Base-by-base conservation (phyloP, 306 rosid genomes). In the Medicago lupulina region DNA sequence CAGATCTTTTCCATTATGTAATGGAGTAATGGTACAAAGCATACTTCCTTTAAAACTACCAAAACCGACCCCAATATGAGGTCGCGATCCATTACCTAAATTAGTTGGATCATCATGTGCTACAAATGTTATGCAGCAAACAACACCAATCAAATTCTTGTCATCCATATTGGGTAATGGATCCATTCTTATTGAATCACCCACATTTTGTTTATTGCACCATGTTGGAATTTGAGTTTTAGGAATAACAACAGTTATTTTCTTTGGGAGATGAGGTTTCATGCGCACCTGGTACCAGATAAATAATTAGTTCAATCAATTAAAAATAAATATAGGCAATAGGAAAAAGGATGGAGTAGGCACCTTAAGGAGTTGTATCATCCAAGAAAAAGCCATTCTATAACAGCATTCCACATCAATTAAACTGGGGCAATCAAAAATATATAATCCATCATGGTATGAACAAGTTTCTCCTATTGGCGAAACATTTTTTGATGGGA, bases 321-420 rank as follows among this genome's bases (percentile, higher is more conserved):
- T 41, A 9, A 0, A 2, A 9, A 41, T 0, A 41, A 2, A 2
- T 41, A 41, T 9, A 41, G 47, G 9, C 7, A 23, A n/a, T 3
- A 9, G 49, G 38, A 72, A 28, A 49, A 49, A 15, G 28, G 14
- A 19, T n/a, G 19, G 18, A 59, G 36, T 28, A 2, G 12, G 31
- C 8, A 70, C 82, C 77, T 78, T 0, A 49, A 78, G 9, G 38
- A 21, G 7, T 78, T 21, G 71, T 50, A 19, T 19, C 70, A 73
- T 43, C 83, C 79, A 73, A 8, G 79, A 44, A 43, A 73, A 28
- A 44, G 19, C 57, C 16, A 38, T 34, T 18, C n/a, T 13, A 66
- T 14, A 5, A 23, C 21, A 55, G 25, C 23, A 8, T 73, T 66
- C 70, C 0, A 19, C 9, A 18, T 55, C 54, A 11, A 8, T 2